Evolutionary conservation across 2,329 filamentous ascomycete species (phyloP), one percentile per base, ranked within the genome.

Genomic region (Diaporthe ilicicola): DNA sequence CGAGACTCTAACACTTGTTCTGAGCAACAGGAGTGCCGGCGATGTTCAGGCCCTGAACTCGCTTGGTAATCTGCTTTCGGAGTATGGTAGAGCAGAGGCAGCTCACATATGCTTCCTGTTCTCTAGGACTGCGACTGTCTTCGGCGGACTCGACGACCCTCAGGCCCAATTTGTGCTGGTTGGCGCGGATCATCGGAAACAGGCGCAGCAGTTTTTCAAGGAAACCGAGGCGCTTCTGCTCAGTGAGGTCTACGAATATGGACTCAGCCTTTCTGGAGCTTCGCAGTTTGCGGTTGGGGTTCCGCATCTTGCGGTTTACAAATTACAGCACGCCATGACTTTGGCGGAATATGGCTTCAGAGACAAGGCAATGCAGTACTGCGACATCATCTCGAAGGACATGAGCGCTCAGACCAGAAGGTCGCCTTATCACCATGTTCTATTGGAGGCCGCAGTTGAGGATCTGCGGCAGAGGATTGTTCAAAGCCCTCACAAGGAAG

Each of bases 211-310:
- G 64, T 92, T 95, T 73, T 91, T 91, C 67, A 90, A 92, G 74
- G 94, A 98, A 76, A 87, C 93, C 8, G 94, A 98, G 78, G 89
- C 94, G 4, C 89, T 98, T n/a, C 85, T 98, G 64, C 88, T 99
- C n/a, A 98, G 94, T 51, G 96, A 99, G 80, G 90, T 97, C 0
- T 98, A 97, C 77, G 96, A 99, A 79, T 98, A 94, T 79, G 94
- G 93, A 0, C 85, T 94, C 13, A 93, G 93, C 12, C 87, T 98
- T 17, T 86, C 92, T 2, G 88, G 87, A 27, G 84, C 85, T 34
- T 86, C 87, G 2, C 83, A 86, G 27, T 81, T 86, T 12, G 81
- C 86, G 0, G 84, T 89, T 42, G 87, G 88, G 50, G 88, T 93
- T 70, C 94, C 95, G 15, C 95, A 99, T 80, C 83, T 99, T 42